These are phyloP conservation scores for Orbilia quercus DNA, from an alignment of 2,329 filamentous ascomycete species.

Conservation along the genomic window DNA sequence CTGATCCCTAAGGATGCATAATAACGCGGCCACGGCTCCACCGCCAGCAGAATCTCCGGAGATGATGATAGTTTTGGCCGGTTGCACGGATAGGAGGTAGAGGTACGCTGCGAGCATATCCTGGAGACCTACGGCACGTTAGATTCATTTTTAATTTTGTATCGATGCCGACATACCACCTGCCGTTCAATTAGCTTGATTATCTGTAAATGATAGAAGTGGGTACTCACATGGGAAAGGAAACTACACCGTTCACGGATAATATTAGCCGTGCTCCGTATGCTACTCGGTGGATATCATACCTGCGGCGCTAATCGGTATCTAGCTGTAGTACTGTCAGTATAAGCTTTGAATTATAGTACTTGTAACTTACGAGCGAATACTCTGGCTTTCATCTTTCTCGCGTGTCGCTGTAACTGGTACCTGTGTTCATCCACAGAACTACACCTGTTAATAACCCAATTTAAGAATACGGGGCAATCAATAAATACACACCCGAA, in stretches of 20 bases:
- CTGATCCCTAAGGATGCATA: conserved; percentile 84
- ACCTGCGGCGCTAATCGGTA: conserved; percentile 78
- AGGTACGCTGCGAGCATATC: conserved; percentile 91
- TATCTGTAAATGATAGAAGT: neutral
- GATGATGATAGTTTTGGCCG: conserved; percentile 83
- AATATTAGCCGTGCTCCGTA: neutral
- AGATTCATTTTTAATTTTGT: conserved; percentile 8
- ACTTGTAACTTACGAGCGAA: conserved; percentile 70
- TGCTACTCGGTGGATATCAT: neutral
- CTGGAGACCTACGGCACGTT: conserved; percentile 68
- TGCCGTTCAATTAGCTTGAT: conserved; percentile 1
- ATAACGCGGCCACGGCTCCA: conserved; percentile 83
- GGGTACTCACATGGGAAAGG: conserved; percentile 84
- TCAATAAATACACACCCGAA: conserved; percentile 32
- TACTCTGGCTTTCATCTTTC: conserved; percentile 89
- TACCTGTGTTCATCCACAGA: conserved; percentile 98
- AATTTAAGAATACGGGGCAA: neutral
- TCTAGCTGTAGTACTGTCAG: conserved; percentile 65
- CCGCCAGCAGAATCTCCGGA: conserved; percentile 94
- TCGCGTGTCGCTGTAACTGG: conserved; percentile 93
- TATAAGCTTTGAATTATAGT: neutral
- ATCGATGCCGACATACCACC: conserved; percentile 25
- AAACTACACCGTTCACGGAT: conserved; percentile 71
- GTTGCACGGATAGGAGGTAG: conserved; percentile 79
- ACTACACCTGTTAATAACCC: conserved; percentile 62